Evolutionary conservation across 2,329 filamentous ascomycete genomes (phyloP), one percentile per base, ranked within the genome.

Genomic region (Ascochyta koolunga): DNA sequence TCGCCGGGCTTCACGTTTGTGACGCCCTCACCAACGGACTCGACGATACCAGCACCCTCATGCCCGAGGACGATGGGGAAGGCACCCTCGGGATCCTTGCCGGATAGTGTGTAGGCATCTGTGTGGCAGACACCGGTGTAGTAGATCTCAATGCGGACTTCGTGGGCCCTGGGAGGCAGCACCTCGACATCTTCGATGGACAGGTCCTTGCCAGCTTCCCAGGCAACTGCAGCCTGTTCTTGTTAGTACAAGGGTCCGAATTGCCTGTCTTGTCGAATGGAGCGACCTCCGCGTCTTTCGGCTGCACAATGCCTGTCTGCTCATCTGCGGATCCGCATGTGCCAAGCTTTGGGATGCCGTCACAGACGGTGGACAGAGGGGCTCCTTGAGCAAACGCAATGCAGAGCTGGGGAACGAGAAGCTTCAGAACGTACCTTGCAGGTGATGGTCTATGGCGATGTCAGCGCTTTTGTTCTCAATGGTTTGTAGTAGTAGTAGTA

Each of bases 111-210:
- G 84, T 96, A 97, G 71, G 95, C 75, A 68, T 77, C 75, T 74
- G 93, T 99, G 82, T 99, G 95, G 83, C 95, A 99, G 75, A 99
- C 95, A 79, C 95, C 95, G 48, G 95, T 99, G 83, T 97, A 96
- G 83, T 93, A 89, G 76, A 98, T 91, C 82, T 98, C 82, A 74
- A 99, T 96, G 70, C 95, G 91, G 73, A 99, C 95, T 81, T 99
- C 95, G 79, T 96, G 86, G 58, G 93, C 93, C 78, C 84, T 87
- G 56, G 95, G 95, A 60, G 93, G 89, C 47, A 83, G 86, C 63
- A 99, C 95, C 80, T 98, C 93, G 69, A 99, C 83, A 66, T 96
- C 91, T 80, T 99, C 95, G 66, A 98, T 84, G 69, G 83, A 86
- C 62, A 99, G 85, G 65, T 91, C 88, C 81, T 96, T 90, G 75